Percentiles rank a stretch among this genome's conserved stretches.
Conservation (phyloP, 2,329 filamentous ascomycete species). For the Fusarium beomiforme region DNA sequence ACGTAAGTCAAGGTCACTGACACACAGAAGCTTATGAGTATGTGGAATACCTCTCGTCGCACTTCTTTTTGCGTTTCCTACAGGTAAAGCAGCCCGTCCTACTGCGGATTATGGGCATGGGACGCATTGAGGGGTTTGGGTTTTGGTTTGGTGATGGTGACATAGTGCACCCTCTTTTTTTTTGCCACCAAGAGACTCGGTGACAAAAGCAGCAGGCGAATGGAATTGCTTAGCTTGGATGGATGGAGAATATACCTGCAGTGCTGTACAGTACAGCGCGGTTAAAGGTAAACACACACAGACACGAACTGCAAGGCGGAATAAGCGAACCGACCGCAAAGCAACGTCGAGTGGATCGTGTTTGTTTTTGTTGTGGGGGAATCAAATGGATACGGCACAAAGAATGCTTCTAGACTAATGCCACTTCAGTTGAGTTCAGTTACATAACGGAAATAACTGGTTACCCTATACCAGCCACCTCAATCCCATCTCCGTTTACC, state of each 20-base stretch:
- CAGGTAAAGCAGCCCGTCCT: slow-evolving; percentile 59
- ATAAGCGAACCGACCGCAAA: slow-evolving; percentile 20
- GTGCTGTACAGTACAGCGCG: slow-evolving; percentile 19
- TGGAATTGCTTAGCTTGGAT: not conserved
- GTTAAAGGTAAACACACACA: slow-evolving; percentile 1
- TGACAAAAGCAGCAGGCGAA: not conserved
- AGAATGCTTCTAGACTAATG: slow-evolving; percentile 19
- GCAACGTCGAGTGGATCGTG: slow-evolving; percentile 24
- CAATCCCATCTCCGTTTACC: not conserved
- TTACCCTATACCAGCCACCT: slow-evolving; percentile 26
- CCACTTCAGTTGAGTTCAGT: not conserved
- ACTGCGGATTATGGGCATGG: slow-evolving; percentile 49
- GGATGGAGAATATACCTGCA: not conserved
- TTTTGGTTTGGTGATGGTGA: slow-evolving; percentile 4
- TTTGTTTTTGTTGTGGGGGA: slow-evolving; percentile 36
- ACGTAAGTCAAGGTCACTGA: slow-evolving; percentile 3
- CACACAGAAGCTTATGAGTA: not conserved
- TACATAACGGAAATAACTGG: not conserved
- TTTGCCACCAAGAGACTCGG: slow-evolving; percentile 11
- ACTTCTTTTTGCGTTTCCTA: slow-evolving; percentile 64
- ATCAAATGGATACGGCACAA: not conserved
- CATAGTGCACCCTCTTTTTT: not conserved
- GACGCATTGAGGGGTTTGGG: slow-evolving; percentile 39
- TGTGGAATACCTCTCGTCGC: slow-evolving; percentile 53
- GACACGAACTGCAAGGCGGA: slow-evolving; percentile 11